Percentiles rank a stretch among this genome's conserved stretches.
phyloP scores from a whole-genome alignment of 768 basidiomycete genomes.

The Leccinum fibrillosum region DNA sequence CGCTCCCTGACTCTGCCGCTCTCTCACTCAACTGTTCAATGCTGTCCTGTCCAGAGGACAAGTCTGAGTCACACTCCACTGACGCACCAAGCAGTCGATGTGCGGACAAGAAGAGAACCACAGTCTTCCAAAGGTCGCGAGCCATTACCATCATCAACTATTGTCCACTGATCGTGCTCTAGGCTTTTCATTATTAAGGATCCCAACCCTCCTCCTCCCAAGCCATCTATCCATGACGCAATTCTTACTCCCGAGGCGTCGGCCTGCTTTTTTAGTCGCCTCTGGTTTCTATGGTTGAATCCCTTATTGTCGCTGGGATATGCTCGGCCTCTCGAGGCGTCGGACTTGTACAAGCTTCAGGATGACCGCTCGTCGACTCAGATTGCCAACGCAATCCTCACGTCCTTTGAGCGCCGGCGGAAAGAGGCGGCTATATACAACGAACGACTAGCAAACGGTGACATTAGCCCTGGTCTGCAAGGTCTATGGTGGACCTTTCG shows the following conservation, averaged over 20 bases:
- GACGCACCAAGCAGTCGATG: background rate
- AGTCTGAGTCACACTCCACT: background rate
- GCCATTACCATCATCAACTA: background rate
- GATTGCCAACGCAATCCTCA: constrained; percentile 61
- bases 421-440: constrained; percentile 69
- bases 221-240: constrained; percentile 56
- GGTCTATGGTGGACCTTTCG: constrained; percentile 59
- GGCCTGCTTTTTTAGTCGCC: constrained; percentile 53
- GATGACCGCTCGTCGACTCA: constrained; percentile 54
- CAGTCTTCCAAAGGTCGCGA: constrained; percentile 2
- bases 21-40: background rate
- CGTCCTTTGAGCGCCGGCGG: constrained; percentile 59
- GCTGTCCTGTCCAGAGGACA: constrained; percentile 1
- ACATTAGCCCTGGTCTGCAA: constrained; percentile 53
- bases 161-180: background rate
- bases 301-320: constrained; percentile 73
- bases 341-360: constrained; percentile 79
- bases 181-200: constrained; percentile 14
- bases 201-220: constrained; percentile 38
- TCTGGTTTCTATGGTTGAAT: constrained; percentile 78
- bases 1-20: background rate
- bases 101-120: background rate
- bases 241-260: constrained; percentile 61
- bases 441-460: constrained; percentile 58
- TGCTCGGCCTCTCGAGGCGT: constrained; percentile 71